A percentile compares a stretch with the other conserved stretches of the same genome.
These are phyloP conservation scores for Naganishia liquefaciens DNA, from an alignment of 1,284 basidiomycete species.

Conservation along the genomic window DNA sequence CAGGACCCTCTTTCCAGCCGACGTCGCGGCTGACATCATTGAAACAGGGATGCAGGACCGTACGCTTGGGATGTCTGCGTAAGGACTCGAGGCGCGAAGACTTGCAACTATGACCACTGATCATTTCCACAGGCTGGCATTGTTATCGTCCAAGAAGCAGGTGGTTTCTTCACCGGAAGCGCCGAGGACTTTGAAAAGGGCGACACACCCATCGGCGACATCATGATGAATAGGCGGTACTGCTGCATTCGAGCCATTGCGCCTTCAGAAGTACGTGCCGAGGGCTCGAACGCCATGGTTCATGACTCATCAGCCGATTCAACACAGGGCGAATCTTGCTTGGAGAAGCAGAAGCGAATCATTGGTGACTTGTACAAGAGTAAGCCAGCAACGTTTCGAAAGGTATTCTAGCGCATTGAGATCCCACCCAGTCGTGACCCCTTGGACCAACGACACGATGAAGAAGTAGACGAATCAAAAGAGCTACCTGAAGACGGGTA, in stretches of 20 bases:
- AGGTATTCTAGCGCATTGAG: not conserved
- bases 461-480: not conserved
- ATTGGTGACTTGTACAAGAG: constrained; percentile 79
- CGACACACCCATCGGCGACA: constrained; percentile 59
- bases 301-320: constrained; percentile 1
- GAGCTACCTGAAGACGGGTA: not conserved
- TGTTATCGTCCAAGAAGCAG: constrained; percentile 86
- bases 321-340: constrained; percentile 60
- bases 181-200: constrained; percentile 56
- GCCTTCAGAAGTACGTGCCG: constrained; percentile 17
- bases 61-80: constrained; percentile 81
- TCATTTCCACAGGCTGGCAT: constrained; percentile 66
- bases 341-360: constrained; percentile 74
- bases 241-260: constrained; percentile 31
- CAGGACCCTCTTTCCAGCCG: not conserved
- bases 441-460: constrained; percentile 26
- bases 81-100: constrained; percentile 43
- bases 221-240: constrained; percentile 76
- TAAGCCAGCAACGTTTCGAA: constrained; percentile 50
- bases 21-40: constrained; percentile 10
- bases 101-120: too few relatives aligned
- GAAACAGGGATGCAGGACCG: constrained; percentile 54
- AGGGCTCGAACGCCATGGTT: not conserved
- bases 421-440: constrained; percentile 5
- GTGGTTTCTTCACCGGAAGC: constrained; percentile 70